Evolutionary conservation across 2,329 filamentous ascomycete species (phyloP), one percentile per base, ranked within the genome.

Genomic region (Dactylellina cionopaga): DNA sequence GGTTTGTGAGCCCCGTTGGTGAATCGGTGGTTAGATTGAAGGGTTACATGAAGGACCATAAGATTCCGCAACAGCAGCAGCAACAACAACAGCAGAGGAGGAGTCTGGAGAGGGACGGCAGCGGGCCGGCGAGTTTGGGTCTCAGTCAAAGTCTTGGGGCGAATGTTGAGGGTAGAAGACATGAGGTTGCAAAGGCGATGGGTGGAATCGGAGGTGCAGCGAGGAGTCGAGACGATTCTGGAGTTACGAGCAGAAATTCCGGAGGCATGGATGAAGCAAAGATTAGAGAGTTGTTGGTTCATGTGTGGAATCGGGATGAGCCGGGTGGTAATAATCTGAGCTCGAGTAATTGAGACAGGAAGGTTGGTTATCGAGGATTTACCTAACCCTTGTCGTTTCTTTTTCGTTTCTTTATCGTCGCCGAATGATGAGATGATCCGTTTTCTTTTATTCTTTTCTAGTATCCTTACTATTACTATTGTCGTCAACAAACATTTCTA

Each of bases 221-320:
- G n/a, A n/a, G 59, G 7, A 65, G 59, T n/a, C 59, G 43, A n/a
- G 69, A 74, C 47, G 69, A 74, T 35, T 74, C 62, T 44, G 69
- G 69, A 10, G 55, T 74, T 19, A 55, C 51, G 6, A 37, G 65
- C 11, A 51, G 51, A 25, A 66, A 17, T 10, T 9, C 33, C 25
- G 39, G 24, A 15, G 29, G 62, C 25, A 74, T 74, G 69, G 69
- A 74, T 46, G 69, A 74, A 33, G 69, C 62, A 9, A 74, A 74
- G 59, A 60, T 74, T 33, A 15, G 69, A 13, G 69, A 74, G 41
- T 24, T 74, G 17, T 41, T 74, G 62, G 22, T 66, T 13, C 69
- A 74, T 43, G 69, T 74, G n/a, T 74, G 69, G 69, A 74, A 74
- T 68, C 49, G 69, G 33, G 69, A 74, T 43, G 63, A 74, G 35